Evolutionary conservation across 2,329 filamentous ascomycete genomes (phyloP).

Genomic region (Trichoderma citrinoviride): DNA sequence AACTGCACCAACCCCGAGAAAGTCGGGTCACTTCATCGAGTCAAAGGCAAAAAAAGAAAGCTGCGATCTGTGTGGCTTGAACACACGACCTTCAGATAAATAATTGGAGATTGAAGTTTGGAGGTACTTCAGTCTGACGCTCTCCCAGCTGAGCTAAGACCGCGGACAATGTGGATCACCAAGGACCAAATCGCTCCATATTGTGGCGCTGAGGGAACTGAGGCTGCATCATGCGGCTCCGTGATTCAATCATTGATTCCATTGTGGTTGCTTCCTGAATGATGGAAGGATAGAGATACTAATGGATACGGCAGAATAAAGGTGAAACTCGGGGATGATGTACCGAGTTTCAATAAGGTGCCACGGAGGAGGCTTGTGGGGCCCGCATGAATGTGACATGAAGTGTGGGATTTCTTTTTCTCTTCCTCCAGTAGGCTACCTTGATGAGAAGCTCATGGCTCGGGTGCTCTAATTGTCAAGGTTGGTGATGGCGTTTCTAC

Average conservation of each 20-base stretch:
- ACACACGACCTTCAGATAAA: constrained; percentile 35
- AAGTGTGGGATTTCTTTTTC: neutral
- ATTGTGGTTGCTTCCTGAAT: neutral
- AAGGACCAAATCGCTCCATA: neutral
- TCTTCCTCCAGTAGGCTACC: no score
- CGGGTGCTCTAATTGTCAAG: no score
- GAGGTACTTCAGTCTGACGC: constrained; percentile 31
- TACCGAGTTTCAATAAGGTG: neutral
- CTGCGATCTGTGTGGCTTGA: constrained; percentile 34
- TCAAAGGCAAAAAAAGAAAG: constrained; percentile 5
- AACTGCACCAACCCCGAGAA: no score
- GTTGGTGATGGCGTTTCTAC: no score
- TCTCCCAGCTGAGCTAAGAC: constrained; percentile 33
- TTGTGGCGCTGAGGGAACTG: neutral
- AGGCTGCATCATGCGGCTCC: neutral
- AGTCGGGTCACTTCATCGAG: no score
- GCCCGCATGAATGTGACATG: neutral
- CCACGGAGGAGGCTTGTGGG: neutral
- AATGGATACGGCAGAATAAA: neutral
- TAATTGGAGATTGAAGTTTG: constrained; percentile 29
- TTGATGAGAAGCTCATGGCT: no score
- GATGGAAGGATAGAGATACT: neutral
- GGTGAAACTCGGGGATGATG: neutral
- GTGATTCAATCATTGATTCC: neutral
- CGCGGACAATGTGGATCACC: constrained; percentile 21